These are phyloP conservation scores for Cercospora citrullina DNA, from an alignment of 2,329 filamentous ascomycete genomes.

Conservation along the genomic window DNA sequence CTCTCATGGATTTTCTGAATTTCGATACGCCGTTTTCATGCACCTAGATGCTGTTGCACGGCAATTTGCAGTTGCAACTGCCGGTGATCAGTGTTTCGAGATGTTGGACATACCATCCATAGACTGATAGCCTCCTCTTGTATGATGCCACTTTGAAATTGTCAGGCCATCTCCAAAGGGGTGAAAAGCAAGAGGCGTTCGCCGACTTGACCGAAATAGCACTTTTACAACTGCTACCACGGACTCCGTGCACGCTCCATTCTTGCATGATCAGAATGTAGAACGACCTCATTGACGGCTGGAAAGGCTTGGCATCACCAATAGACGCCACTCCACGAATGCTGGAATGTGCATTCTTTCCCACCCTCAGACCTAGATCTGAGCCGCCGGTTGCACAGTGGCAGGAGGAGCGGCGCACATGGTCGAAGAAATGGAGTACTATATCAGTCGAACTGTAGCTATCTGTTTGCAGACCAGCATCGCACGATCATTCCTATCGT, in stretches of 20 bases:
- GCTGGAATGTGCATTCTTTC: constrained; percentile 2
- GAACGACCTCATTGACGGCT: not conserved
- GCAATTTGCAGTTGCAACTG: too few relatives aligned
- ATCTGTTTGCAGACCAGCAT: not conserved
- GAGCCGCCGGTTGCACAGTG: not conserved
- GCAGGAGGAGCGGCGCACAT: not conserved
- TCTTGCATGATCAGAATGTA: not conserved
- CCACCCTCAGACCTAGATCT: not conserved
- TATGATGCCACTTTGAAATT: too few relatives aligned
- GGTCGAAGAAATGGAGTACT: not conserved
- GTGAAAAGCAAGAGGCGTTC: too few relatives aligned
- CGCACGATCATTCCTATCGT: not conserved
- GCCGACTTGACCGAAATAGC: not conserved
- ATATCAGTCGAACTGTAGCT: not conserved
- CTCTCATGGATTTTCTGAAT: too few relatives aligned
- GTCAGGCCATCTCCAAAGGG: too few relatives aligned
- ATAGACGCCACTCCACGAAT: not conserved
- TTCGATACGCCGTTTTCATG: too few relatives aligned
- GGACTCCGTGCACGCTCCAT: not conserved
- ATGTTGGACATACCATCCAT: too few relatives aligned
- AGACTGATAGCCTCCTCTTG: too few relatives aligned
- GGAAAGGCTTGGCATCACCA: not conserved
- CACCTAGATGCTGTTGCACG: too few relatives aligned
- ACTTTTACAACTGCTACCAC: not conserved
- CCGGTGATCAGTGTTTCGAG: too few relatives aligned